Base-by-base conservation (phyloP, 2,329 filamentous ascomycete genomes). In the Aspergillus quadrilineatus region DNA sequence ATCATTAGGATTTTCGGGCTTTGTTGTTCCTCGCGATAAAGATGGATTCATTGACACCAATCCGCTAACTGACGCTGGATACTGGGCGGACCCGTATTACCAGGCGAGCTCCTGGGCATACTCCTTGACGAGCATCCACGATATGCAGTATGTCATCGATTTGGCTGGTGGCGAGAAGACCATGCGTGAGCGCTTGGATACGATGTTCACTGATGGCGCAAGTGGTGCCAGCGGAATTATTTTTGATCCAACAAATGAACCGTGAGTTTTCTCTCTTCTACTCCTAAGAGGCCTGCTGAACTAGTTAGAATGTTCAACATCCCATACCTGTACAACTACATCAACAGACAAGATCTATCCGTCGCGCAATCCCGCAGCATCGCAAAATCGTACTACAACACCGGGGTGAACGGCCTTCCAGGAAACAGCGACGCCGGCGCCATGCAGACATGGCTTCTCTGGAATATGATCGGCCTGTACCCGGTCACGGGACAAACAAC, bases 381-480 rank as follows among this genome's bases (percentile, higher is more conserved):
- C 45, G 85, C 85, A 30, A 82, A 84, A 61, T 71, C 75, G 12
- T 85, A 83, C 72, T 89, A 88, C 71, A 77, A 75, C 48, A 76
- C 81, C 1, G 80, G 80, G 0, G 75, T 77, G 0, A 66, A 65
- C 6, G 87, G 88, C 0, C 75, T 90, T 0, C 87, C 87, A 0
- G 88, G 88, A 0, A 89, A 90, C 69, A 85, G 82, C 44, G 88
- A 90, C 68, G 86, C 85, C 1, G 88, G 88, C 6, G 85, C 87
- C 12, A 89, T 90, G 86, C 85, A 90, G 67, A 85, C 82, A 6
- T 89, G 85, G 83, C 70, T 88, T 2, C 71, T 88, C 7, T 89
- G 87, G 83, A 84, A 82, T 60, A 87, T 88, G 80, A 79, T 89
- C 37, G 86, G 86, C 1, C 72, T 89, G 29, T 89, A 88, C 62